phyloP scores from a whole-genome alignment of 2,329 filamentous ascomycete species.

The Bertia moriformis region DNA sequence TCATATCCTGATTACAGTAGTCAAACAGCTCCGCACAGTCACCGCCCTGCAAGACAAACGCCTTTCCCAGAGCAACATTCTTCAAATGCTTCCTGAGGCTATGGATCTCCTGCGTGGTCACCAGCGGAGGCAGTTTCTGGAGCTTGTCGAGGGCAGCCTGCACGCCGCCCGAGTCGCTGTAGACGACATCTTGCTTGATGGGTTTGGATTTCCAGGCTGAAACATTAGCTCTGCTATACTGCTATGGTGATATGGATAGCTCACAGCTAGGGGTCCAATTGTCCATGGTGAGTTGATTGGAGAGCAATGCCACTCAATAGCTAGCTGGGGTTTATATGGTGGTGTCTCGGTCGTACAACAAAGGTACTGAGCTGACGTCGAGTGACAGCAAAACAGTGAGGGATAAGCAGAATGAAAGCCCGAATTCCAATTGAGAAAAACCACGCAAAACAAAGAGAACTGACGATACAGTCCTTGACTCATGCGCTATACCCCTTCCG shows the following conservation, averaged over 20 bases:
- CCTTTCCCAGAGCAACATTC: slow-evolving; percentile 1
- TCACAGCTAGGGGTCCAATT: slow-evolving; percentile 1
- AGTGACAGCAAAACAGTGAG: too few species aligned
- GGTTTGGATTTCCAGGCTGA: slow-evolving; percentile 25
- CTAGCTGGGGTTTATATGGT: neutral
- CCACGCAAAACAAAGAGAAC: too few species aligned
- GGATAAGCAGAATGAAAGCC: too few species aligned
- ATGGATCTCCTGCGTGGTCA: slow-evolving; percentile 22
- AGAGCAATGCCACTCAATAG: neutral
- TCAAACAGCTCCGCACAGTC: slow-evolving; percentile 96
- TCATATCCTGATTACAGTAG: slow-evolving; percentile 79
- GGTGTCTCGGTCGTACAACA: too few species aligned
- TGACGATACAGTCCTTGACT: too few species aligned
- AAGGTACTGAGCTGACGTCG: too few species aligned
- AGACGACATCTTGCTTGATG: slow-evolving; percentile 27
- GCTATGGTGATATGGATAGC: slow-evolving; percentile 2
- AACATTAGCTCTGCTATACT: slow-evolving; percentile 2
- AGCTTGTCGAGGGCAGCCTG: slow-evolving; percentile 22
- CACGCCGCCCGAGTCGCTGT: slow-evolving; percentile 23
- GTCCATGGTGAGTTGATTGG: neutral
- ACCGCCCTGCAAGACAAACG: slow-evolving; percentile 1
- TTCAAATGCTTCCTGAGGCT: neutral
- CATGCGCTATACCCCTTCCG: too few species aligned
- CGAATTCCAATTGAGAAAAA: too few species aligned
- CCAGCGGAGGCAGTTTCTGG: slow-evolving; percentile 25